A percentile compares a stretch with the other conserved stretches of the same genome.
These are phyloP conservation scores for Sicyos baderoa DNA, from an alignment of 306 rosid genomes.

Conservation along the genomic window DNA sequence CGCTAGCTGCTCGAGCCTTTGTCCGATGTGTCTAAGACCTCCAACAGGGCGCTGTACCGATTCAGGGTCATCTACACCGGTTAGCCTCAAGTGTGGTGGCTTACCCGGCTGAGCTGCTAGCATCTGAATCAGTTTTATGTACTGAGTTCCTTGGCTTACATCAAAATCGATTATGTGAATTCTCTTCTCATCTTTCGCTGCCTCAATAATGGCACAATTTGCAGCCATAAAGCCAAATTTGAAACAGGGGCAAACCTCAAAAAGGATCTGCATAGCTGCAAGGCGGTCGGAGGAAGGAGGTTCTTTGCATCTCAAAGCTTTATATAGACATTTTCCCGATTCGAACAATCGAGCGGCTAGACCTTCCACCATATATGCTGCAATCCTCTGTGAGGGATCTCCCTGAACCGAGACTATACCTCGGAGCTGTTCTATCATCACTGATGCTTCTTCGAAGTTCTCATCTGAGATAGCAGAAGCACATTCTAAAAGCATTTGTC, in stretches of 20 bases:
- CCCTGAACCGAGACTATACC: conserved; percentile 80
- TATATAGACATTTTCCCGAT: conserved; percentile 68
- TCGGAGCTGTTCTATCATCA: conserved; percentile 60
- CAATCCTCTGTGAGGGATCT: conserved; percentile 92
- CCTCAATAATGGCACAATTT: conserved; percentile 73
- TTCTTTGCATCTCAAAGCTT: conserved; percentile 82
- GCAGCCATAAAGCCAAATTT: conserved; percentile 89
- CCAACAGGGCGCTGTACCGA: conserved; percentile 80
- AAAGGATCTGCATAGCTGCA: conserved; percentile 94
- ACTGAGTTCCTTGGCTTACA: conserved; percentile 85
- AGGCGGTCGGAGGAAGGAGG: conserved; percentile 86
- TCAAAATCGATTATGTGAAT: conserved; percentile 84
- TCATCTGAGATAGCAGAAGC: conserved; percentile 74
- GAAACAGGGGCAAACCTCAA: conserved; percentile 95
- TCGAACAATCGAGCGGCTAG: conserved; percentile 79
- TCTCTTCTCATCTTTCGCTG: conserved; percentile 53
- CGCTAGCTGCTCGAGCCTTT: conserved; percentile 77
- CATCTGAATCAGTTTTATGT: conserved; percentile 64
- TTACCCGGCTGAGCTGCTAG: conserved; percentile 51
- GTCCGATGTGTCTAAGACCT: conserved; percentile 78
- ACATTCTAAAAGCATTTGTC: conserved; percentile 61
- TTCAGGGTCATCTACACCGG: conserved; percentile 90
- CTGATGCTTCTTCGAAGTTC: conserved; percentile 43
- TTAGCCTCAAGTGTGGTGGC: conserved; percentile 58
- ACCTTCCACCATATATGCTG: conserved; percentile 98